Evolutionary conservation across 2,329 filamentous ascomycete genomes (phyloP).

Genomic region (Pyricularia sp.): DNA sequence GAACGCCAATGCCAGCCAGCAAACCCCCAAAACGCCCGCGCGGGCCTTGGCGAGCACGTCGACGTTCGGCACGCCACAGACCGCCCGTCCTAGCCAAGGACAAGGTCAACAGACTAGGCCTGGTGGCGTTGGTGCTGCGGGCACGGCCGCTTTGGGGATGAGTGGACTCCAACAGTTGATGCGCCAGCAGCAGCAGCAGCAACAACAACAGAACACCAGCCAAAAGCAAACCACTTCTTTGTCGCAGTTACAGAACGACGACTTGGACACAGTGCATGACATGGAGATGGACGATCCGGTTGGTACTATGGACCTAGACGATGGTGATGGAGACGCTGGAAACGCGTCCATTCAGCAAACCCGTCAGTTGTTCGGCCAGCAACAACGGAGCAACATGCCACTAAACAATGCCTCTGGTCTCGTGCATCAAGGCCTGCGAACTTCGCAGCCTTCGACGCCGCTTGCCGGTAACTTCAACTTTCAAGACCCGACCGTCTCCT

Average conservation of each 20-base stretch:
- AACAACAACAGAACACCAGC: slow-evolving; percentile 6
- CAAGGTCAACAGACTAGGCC: slow-evolving; percentile 12
- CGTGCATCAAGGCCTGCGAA: slow-evolving; percentile 66
- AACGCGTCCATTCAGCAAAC: slow-evolving; percentile 50
- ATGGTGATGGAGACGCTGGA: slow-evolving; percentile 32
- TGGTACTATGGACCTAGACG: slow-evolving; percentile 50
- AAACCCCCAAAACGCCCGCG: slow-evolving; percentile 1
- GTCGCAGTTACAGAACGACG: slow-evolving; percentile 35
- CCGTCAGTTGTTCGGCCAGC: slow-evolving; percentile 53
- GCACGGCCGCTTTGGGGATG: slow-evolving; percentile 14
- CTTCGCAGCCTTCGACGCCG: slow-evolving; percentile 77
- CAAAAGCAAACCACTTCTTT: slow-evolving; percentile 15
- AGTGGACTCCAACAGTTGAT: slow-evolving; percentile 27
- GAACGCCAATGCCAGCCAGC: slow-evolving; percentile 2
- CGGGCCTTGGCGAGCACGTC: background rate
- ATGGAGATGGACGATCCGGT: slow-evolving; percentile 93
- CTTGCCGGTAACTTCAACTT: slow-evolving; percentile 64
- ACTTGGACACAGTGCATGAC: slow-evolving; percentile 78
- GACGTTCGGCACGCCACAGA: background rate
- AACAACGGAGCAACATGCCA: slow-evolving; percentile 58
- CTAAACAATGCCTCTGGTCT: slow-evolving; percentile 67
- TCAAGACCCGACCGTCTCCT: slow-evolving; percentile 92
- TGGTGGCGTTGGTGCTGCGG: slow-evolving; percentile 10
- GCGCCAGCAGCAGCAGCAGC: slow-evolving; percentile 20
- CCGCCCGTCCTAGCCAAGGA: background rate